phyloP scores from a whole-genome alignment of 805 yeast species.

The Nakazawaea peltata region DNA sequence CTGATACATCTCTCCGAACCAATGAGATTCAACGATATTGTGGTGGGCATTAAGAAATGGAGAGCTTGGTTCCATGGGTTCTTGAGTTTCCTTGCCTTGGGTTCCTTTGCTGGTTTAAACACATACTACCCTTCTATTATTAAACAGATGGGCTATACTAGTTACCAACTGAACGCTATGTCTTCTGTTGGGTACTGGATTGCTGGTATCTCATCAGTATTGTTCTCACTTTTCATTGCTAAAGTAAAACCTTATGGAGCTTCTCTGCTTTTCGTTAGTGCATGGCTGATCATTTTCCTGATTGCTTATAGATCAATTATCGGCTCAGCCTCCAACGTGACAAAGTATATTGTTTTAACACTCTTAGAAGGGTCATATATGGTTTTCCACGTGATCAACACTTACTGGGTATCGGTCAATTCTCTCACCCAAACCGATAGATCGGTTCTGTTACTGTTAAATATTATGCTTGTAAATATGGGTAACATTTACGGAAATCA shows the following conservation, averaged over 20 bases:
- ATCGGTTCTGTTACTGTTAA: constrained; percentile 12
- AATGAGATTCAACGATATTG: constrained; percentile 4
- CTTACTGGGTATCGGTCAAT: constrained; percentile 12
- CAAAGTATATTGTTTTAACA: constrained; percentile 5
- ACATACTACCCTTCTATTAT: constrained; percentile 11
- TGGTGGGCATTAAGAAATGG: constrained; percentile 6
- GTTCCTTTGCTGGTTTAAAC: constrained; percentile 9
- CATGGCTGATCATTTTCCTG: constrained; percentile 6
- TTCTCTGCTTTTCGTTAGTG: neutral
- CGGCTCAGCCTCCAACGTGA: constrained; percentile 1
- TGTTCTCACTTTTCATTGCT: neutral
- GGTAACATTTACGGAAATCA: constrained; percentile 14
- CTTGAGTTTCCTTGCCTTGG: constrained; percentile 5
- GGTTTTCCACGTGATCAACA: constrained; percentile 12
- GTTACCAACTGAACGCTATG: constrained; percentile 11
- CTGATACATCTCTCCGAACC: constrained; percentile 3
- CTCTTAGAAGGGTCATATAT: constrained; percentile 5
- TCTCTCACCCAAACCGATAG: constrained; percentile 11
- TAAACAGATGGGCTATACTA: constrained; percentile 11
- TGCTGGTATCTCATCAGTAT: constrained; percentile 1
- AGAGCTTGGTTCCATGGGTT: constrained; percentile 7
- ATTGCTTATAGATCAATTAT: constrained; percentile 5
- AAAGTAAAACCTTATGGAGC: constrained; percentile 8
- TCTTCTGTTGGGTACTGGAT: constrained; percentile 12
- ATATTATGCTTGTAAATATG: constrained; percentile 13